Evolutionary conservation across 108 stramenopile species (phyloP), one percentile per base, ranked within the genome.

Genomic region (Asterionellopsis glacialis): DNA sequence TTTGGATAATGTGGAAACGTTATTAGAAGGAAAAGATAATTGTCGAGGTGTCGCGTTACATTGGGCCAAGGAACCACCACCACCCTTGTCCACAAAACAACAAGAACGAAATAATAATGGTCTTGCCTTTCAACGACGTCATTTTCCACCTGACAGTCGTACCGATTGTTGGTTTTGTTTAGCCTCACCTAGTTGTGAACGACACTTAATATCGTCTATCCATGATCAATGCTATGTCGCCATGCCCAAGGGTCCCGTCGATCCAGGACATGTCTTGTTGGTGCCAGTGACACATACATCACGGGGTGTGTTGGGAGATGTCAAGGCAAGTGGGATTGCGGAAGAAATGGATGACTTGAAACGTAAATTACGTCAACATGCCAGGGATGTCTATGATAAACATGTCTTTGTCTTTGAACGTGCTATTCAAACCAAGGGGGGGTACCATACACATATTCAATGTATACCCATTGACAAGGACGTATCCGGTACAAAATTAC

Each of bases 131-230:
- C 66, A 83, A 53, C 82, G 78, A 21, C 69, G 72, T 7, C 82
- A 79, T 64, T 91, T 82, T 59, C 83, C 88, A 16, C 70, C 78
- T 11, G 90, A 94, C 65, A 48, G 75, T 7, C 51, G 93, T 10
- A 86, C 79, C 3, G 88, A 92, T 64, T 95, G 94, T 63, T 95
- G 94, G 94, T 95, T 95, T 68, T 95, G 94, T 59, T 67, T 95
- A 43, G 84, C 94, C 9, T 85, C 83, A 9, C 83, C 88, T 11
- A 76, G 80, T 9, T 95, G 90, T 63, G 94, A 95, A 58, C 92
- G 84, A 25, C 94, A 95, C 73, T 57, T 95, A 39, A 88, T 95
- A 62, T 82, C 84, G 10, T 76, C 75, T 45, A 83, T 95, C 9
- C 82, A 74, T 50, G 61, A 89, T 16, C 53, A 75, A 21, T 79